Evolutionary conservation across 192 early-diverging fungal species (phyloP).

Genomic region (Backusella parvicylindrica): DNA sequence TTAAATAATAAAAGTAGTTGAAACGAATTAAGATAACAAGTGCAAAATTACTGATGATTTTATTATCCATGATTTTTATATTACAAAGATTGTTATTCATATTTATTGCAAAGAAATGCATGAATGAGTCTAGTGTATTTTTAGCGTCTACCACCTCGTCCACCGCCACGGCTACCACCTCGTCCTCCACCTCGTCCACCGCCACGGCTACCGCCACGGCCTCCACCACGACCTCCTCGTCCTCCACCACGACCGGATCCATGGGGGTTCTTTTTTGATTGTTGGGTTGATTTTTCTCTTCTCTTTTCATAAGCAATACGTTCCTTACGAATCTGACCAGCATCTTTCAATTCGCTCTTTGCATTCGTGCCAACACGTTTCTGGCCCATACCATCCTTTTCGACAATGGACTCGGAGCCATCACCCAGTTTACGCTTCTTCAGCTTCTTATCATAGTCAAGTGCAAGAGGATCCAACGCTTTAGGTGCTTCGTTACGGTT

Average conservation of each 20-base stretch:
- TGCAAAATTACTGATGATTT: not conserved
- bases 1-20: too few species aligned
- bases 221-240: constrained; percentile 19
- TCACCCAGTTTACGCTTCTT: constrained; percentile 52
- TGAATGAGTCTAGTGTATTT: not conserved
- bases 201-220: constrained; percentile 28
- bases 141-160: constrained; percentile 9
- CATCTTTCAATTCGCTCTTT: constrained; percentile 77
- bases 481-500: constrained; percentile 71
- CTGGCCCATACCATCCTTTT: constrained; percentile 38
- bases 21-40: too few species aligned
- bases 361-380: constrained; percentile 35
- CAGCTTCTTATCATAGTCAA: constrained; percentile 64
- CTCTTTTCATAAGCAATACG: constrained; percentile 69
- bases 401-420: constrained; percentile 34
- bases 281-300: constrained; percentile 71
- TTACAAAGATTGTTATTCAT: not conserved
- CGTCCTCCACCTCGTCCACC: constrained; percentile 37
- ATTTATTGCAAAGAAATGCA: not conserved
- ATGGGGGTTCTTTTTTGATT: constrained; percentile 19
- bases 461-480: constrained; percentile 59
- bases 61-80: not conserved
- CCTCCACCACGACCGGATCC: not conserved
- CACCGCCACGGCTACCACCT: constrained; percentile 7
- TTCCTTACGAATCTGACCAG: constrained; percentile 77